Conservation (phyloP, 805 yeast species). For the Isabelozyma pseudorhagii region DNA sequence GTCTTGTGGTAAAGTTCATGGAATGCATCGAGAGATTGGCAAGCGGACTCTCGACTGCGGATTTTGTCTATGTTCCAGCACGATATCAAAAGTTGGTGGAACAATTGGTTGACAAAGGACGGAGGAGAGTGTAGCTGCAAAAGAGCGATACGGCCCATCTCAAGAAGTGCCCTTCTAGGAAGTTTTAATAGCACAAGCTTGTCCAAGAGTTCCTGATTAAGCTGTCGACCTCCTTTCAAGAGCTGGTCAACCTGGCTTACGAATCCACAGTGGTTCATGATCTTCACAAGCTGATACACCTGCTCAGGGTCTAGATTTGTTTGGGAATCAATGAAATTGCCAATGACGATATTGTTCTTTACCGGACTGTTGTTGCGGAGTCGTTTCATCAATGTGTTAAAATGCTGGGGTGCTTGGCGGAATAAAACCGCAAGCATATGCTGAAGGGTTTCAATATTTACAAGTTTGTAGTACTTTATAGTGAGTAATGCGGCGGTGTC, state of each 20-base stretch:
- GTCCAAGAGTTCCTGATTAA: too few relatives aligned
- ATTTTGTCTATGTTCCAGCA: not conserved
- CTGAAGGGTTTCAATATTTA: not conserved
- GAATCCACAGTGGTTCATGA: not conserved
- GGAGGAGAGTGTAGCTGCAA: not conserved
- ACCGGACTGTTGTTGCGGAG: not conserved
- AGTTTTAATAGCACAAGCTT: too few relatives aligned
- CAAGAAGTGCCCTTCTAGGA: not conserved
- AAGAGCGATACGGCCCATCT: not conserved
- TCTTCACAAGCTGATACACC: not conserved
- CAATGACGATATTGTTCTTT: not conserved
- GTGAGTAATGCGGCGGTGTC: not conserved
- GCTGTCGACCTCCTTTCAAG: too few relatives aligned
- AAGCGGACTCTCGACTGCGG: not conserved
- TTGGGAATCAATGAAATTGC: not conserved
- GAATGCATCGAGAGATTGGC: not conserved
- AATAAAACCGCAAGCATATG: not conserved
- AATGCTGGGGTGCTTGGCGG: not conserved
- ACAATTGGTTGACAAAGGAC: not conserved
- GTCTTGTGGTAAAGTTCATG: conserved; percentile 1
- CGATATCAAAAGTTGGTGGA: not conserved
- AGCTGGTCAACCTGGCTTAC: not conserved
- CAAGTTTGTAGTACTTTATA: not conserved
- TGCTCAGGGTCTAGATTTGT: not conserved
- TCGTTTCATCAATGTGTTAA: not conserved